Percentiles rank a stretch among this genome's conserved stretches.
Evolutionary conservation across 164 flowering plant species (phyloP).

Genomic region (Berberis thunbergii): DNA sequence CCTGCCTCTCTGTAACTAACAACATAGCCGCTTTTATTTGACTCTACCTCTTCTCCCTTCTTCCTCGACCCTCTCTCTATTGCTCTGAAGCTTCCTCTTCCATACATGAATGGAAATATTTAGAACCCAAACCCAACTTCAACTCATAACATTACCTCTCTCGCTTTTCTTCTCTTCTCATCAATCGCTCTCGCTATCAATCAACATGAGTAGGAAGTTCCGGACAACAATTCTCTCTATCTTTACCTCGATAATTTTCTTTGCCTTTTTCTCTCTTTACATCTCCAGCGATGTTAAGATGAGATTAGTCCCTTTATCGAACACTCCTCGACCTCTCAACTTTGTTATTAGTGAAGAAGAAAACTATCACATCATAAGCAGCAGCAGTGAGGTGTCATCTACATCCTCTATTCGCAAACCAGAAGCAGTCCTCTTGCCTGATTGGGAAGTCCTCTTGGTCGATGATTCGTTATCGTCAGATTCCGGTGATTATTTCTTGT

Average conservation of each 20-base stretch:
- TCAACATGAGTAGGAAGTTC: background rate
- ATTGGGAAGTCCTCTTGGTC: constrained; percentile 62
- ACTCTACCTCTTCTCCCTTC: no score
- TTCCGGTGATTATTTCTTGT: constrained; percentile 11
- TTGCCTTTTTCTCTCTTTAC: background rate
- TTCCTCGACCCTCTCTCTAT: no score
- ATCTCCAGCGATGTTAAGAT: no score
- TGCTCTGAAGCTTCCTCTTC: no score
- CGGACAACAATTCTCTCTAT: background rate
- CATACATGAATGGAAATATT: no score
- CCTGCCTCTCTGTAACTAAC: no score
- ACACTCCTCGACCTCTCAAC: no score
- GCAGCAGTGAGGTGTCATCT: background rate
- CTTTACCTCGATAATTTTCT: background rate
- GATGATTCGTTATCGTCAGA: constrained; percentile 6
- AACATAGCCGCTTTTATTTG: no score
- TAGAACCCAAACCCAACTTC: no score
- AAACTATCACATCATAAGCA: background rate
- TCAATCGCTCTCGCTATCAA: background rate
- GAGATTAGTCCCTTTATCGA: no score
- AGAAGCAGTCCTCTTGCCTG: constrained; percentile 52
- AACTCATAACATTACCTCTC: no score
- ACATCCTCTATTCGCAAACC: constrained; percentile 3
- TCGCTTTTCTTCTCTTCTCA: background rate
- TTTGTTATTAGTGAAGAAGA: no score